These are phyloP conservation scores for Trichoderma cornu-damae DNA, from an alignment of 2,329 filamentous ascomycete genomes.

Conservation along the genomic window DNA sequence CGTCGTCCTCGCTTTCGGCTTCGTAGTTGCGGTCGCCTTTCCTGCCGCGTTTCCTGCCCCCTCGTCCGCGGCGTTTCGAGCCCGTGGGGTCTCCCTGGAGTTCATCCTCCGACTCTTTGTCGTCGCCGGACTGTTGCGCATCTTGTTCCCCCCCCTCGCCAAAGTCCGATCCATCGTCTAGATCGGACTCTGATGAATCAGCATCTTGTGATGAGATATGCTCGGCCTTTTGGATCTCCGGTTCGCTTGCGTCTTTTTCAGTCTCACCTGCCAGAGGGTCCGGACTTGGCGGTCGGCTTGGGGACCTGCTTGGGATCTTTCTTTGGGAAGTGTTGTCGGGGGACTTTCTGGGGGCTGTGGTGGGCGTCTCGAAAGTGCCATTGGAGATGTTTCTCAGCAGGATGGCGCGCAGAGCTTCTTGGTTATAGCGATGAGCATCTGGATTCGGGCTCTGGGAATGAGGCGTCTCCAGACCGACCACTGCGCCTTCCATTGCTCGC, in stretches of 20 bases:
- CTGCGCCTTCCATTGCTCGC: background rate
- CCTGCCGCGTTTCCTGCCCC: background rate
- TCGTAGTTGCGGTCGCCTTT: background rate
- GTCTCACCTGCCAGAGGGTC: background rate
- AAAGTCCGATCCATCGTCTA: background rate
- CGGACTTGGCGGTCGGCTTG: background rate
- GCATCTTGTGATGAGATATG: too few relatives aligned
- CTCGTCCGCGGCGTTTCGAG: background rate
- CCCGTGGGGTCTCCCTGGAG: constrained; percentile 3
- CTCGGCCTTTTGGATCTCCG: background rate
- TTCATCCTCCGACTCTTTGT: background rate
- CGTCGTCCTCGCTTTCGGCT: background rate
- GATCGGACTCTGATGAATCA: background rate
- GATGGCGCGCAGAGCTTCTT: background rate
- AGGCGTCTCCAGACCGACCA: background rate
- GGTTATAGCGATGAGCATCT: background rate
- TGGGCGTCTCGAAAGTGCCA: background rate
- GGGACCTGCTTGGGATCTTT: too few relatives aligned
- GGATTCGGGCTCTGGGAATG: fast-evolving
- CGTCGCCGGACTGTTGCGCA: background rate
- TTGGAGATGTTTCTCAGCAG: background rate
- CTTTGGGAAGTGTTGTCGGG: background rate
- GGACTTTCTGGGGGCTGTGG: background rate
- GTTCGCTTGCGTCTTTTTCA: background rate
- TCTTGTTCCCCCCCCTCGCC: background rate